These are phyloP conservation scores for Mucor saturninus DNA, from an alignment of 371 early-diverging fungal species.

Conservation along the genomic window DNA sequence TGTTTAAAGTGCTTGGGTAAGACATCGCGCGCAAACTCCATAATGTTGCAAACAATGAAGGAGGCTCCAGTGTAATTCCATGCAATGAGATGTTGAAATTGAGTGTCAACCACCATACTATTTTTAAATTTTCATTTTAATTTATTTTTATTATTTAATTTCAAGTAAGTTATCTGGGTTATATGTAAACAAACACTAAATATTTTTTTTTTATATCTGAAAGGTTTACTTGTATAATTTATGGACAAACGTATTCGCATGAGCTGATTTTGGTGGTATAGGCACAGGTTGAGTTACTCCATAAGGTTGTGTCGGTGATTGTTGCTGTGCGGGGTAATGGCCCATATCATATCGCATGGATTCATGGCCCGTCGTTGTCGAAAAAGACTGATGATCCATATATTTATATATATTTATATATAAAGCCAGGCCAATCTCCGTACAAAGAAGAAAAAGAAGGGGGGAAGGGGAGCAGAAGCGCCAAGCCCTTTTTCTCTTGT, in stretches of 20 bases:
- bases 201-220: neutral
- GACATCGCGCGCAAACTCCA: constrained; percentile 80
- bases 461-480: constrained; percentile 7
- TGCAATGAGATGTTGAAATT: constrained; percentile 81
- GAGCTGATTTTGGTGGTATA: constrained; percentile 21
- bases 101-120: constrained; percentile 83
- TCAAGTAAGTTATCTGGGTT: neutral
- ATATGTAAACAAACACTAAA: neutral
- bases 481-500: neutral
- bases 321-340: neutral
- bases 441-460: constrained; percentile 5
- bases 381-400: constrained; percentile 8
- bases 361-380: neutral
- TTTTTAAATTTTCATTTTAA: neutral
- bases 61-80: constrained; percentile 87
- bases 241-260: constrained; percentile 50
- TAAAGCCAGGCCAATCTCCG: neutral
- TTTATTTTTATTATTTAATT: too few species aligned
- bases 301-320: constrained; percentile 1
- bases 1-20: constrained; percentile 89
- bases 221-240: constrained; percentile 47
- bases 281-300: constrained; percentile 6
- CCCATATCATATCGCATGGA: neutral
- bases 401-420: neutral
- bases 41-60: constrained; percentile 90